Base-by-base conservation (phyloP, 2,329 filamentous ascomycete species). In the Pseudovirgaria hyperparasitica region DNA sequence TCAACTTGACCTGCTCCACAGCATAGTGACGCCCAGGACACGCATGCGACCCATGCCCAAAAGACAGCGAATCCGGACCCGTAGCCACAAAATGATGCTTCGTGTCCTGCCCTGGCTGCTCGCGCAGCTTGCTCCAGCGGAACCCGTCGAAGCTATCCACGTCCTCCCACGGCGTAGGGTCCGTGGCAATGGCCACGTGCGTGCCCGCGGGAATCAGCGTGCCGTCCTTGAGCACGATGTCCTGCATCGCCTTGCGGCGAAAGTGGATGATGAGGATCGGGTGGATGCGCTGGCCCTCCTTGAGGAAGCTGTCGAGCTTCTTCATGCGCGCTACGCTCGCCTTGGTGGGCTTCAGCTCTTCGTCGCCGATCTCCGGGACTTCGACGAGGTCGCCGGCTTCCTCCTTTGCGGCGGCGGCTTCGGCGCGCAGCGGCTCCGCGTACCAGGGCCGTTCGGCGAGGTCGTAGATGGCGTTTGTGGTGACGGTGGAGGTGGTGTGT, bases 401-500 rank as follows among this genome's bases (percentile, higher is more conserved):
- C n/a, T n/a, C n/a, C n/a, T n/a, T n/a, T n/a, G n/a, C n/a, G n/a
- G n/a, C n/a, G n/a, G n/a, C n/a, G n/a, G n/a, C 0, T 60, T 62
- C 16, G n/a, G 58, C 4, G 41, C 43, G 1, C 31, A 54, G 3
- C 26, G 51, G 57, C 30, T 55, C 48, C 45, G 48, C 50, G 16
- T 54, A 52, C 26, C 43, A 46, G 1, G 47, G 42, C 4, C 19
- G 15, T 9, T 12, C 26, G 6, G 26, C 26, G 8, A 28, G n/a
- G 20, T 13, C 17, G 19, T 24, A 28, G 5, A 28, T 9, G 10
- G 17, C 19, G 11, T 16, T n/a, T n/a, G n/a, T n/a, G n/a, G n/a
- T n/a, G n/a, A n/a, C n/a, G n/a, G n/a, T n/a, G n/a, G n/a, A n/a
- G n/a, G n/a, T n/a, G n/a, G n/a, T n/a, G n/a, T n/a, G n/a, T n/a